These are phyloP conservation scores for Lyophyllum shimeji DNA, from an alignment of 768 basidiomycete genomes.

Conservation along the genomic window DNA sequence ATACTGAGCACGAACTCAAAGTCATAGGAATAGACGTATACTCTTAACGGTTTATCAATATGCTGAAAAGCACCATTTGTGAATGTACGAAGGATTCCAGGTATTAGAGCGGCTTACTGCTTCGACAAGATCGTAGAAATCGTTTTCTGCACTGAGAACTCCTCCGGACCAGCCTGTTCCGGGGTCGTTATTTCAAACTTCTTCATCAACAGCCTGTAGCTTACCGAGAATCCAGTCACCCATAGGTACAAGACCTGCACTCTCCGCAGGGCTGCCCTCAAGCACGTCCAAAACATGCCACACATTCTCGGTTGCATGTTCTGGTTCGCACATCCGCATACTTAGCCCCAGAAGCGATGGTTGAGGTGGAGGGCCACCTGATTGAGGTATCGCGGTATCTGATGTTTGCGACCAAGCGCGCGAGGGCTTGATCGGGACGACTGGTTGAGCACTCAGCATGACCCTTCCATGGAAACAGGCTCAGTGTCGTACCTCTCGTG, in stretches of 20 bases:
- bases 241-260: conserved; percentile 93
- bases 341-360: conserved; percentile 94
- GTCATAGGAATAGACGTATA: conserved; percentile 96
- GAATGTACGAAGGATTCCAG: not conserved
- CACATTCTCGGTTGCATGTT: conserved; percentile 85
- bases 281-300: conserved; percentile 98
- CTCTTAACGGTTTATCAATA: conserved; percentile 87
- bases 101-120: conserved; percentile 49
- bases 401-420: conserved; percentile 70
- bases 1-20: conserved; percentile 70
- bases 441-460: conserved; percentile 37
- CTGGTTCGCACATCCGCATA: conserved; percentile 91
- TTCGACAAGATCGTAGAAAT: conserved; percentile 96
- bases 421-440: conserved; percentile 83
- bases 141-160: conserved; percentile 84
- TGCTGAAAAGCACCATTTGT: conserved; percentile 50
- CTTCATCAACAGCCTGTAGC: conserved; percentile 2
- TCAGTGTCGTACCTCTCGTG: conserved; percentile 56
- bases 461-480: conserved; percentile 2
- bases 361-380: conserved; percentile 46
- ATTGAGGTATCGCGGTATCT: conserved; percentile 31
- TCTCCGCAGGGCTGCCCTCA: conserved; percentile 95
- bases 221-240: conserved; percentile 53
- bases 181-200: conserved; percentile 34
- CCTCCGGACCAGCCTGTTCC: conserved; percentile 94